Evolutionary conservation across 495 filamentous ascomycete species (phyloP).

Genomic region (Penicillium robsamsonii): DNA sequence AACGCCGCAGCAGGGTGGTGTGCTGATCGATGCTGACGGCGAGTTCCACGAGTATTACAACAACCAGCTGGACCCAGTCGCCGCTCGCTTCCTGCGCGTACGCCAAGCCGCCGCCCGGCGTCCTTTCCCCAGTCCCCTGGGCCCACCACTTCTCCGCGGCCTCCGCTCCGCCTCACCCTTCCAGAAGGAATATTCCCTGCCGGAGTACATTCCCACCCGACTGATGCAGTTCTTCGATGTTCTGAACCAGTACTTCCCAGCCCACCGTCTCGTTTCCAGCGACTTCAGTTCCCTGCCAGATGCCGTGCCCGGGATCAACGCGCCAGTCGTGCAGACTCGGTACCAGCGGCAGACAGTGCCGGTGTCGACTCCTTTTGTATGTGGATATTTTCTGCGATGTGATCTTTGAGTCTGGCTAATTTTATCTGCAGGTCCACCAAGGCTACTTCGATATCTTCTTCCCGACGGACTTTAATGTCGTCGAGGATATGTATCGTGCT

Average conservation of each 20-base stretch:
- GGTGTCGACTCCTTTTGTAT: constrained; percentile 85
- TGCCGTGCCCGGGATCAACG: constrained; percentile 77
- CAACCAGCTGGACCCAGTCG: constrained; percentile 74
- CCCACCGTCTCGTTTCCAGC: constrained; percentile 80
- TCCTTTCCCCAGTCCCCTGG: constrained; percentile 55
- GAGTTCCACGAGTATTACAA: constrained; percentile 95
- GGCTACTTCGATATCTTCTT: constrained; percentile 99
- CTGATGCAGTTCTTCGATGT: constrained; percentile 97
- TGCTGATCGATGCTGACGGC: constrained; percentile 79
- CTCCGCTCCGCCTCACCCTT: constrained; percentile 63
- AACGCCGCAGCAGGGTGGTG: constrained; percentile 76
- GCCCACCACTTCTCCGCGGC: constrained; percentile 53
- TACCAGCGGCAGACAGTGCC: constrained; percentile 82
- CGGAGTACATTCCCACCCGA: constrained; percentile 91
- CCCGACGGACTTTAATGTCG: constrained; percentile 85
- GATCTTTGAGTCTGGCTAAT: constrained; percentile 10
- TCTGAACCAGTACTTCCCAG: constrained; percentile 79
- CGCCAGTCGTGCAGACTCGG: constrained; percentile 92
- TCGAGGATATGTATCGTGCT: constrained; percentile 86
- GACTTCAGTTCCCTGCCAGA: constrained; percentile 89
- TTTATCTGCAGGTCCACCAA: constrained; percentile 74
- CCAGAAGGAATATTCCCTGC: constrained; percentile 64
- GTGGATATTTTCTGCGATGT: constrained; percentile 24
- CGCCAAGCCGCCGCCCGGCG: constrained; percentile 62
- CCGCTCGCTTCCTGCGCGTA: constrained; percentile 75